These are phyloP conservation scores for Aspergillus thermomutatus DNA, from an alignment of 2,329 filamentous ascomycete genomes.

Conservation along the genomic window DNA sequence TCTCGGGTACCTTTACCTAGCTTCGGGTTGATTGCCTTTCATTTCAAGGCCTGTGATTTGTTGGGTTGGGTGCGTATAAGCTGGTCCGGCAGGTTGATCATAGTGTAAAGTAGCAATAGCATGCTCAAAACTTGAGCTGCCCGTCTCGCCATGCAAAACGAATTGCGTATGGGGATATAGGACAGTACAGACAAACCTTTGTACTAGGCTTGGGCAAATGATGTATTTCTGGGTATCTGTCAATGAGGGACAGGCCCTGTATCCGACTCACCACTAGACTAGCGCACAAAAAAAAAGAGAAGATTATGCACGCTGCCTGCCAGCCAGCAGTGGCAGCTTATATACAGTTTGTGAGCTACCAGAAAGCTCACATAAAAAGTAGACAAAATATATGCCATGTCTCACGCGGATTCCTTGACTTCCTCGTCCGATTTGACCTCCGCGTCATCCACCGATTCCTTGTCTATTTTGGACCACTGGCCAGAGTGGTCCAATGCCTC, in stretches of 20 bases:
- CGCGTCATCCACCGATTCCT: constrained; percentile 21
- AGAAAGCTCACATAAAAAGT: background rate
- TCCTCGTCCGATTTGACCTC: constrained; percentile 2
- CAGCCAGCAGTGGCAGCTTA: background rate
- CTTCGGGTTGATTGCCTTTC: constrained; percentile 2
- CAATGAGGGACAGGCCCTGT: background rate
- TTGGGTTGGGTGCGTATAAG: background rate
- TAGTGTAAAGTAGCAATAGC: background rate
- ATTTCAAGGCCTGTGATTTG: constrained; percentile 2
- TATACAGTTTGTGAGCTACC: background rate
- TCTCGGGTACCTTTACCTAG: background rate
- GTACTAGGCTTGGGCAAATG: background rate
- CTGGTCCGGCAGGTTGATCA: background rate
- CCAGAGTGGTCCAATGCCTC: constrained; percentile 35
- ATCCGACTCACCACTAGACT: background rate
- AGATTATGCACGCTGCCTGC: background rate
- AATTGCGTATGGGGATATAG: no score
- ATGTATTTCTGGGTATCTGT: background rate
- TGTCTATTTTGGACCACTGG: constrained; percentile 37
- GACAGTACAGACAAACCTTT: background rate
- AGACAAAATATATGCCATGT: background rate
- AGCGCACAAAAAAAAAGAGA: background rate
- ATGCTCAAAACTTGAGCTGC: background rate
- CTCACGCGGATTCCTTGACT: background rate
- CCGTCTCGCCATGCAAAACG: background rate